Evolutionary conservation across 1,284 basidiomycete species (phyloP).

Genomic region (Peniophora sp.): DNA sequence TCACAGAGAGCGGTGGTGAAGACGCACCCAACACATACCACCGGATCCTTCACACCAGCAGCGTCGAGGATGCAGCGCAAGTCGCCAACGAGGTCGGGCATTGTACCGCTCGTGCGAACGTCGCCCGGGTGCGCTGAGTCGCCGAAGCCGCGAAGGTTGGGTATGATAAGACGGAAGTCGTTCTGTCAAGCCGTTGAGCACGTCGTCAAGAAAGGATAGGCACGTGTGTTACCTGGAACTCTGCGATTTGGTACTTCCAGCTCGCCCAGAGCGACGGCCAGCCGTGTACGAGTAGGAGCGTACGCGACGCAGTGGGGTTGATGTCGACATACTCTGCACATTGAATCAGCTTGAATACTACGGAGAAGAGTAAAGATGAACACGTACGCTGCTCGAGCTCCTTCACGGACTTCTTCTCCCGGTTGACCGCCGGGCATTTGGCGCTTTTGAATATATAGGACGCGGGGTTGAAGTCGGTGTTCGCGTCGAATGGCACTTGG

Average conservation of each 20-base stretch:
- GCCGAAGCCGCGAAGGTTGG: conserved; percentile 61
- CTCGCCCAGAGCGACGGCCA: conserved; percentile 70
- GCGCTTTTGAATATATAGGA: too few species aligned
- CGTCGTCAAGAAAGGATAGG: too few species aligned
- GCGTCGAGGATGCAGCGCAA: conserved; percentile 50
- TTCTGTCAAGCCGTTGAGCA: too few species aligned
- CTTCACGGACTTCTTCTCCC: too few species aligned
- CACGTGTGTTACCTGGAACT: conserved; percentile 34
- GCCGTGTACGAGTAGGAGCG: conserved; percentile 62
- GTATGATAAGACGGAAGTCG: conserved; percentile 51
- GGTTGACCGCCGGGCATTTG: too few species aligned
- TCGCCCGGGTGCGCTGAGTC: conserved; percentile 58
- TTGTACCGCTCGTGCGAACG: conserved; percentile 45
- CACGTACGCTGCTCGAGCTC: too few species aligned
- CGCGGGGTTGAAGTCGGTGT: too few species aligned
- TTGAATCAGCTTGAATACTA: too few species aligned
- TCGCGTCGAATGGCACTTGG: too few species aligned
- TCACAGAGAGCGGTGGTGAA: neutral
- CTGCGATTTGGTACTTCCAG: conserved; percentile 61
- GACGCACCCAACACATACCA: conserved; percentile 54
- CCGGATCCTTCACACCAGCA: conserved; percentile 32
- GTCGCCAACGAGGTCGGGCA: conserved; percentile 54
- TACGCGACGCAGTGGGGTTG: conserved; percentile 40
- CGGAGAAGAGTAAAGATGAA: too few species aligned
- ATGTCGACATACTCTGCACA: conserved; percentile 42